phyloP scores from a whole-genome alignment of 2,329 filamentous ascomycete genomes.

The Fusarium irregulare region DNA sequence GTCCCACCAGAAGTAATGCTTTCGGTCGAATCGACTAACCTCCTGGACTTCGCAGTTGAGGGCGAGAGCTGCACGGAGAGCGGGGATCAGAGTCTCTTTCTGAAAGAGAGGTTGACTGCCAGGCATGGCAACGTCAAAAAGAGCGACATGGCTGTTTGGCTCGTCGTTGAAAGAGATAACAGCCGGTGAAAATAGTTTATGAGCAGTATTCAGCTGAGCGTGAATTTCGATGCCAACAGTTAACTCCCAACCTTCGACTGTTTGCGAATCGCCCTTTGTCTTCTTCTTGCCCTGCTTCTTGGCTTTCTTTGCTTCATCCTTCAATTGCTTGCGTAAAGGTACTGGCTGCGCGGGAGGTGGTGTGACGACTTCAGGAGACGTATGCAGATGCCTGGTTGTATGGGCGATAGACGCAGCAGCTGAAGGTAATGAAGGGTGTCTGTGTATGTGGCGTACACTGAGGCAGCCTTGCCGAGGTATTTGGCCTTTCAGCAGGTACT shows the following conservation, averaged over 20 bases:
- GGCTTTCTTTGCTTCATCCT: conserved; percentile 75
- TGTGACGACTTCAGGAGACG: conserved; percentile 43
- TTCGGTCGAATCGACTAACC: conserved; percentile 88
- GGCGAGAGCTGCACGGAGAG: conserved; percentile 88
- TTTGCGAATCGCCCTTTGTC: conserved; percentile 60
- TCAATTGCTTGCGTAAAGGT: conserved; percentile 77
- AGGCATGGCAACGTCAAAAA: conserved; percentile 90
- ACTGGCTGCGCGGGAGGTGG: conserved; percentile 45
- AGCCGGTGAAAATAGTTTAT: conserved; percentile 88
- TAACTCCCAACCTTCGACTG: conserved; percentile 82
- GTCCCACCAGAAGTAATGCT: conserved; percentile 99
- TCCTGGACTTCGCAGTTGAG: conserved; percentile 82
- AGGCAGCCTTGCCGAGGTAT: conserved; percentile 58
- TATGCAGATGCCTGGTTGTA: conserved; percentile 48
- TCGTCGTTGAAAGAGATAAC: conserved; percentile 71
- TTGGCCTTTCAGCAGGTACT: conserved; percentile 61
- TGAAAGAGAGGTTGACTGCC: conserved; percentile 91
- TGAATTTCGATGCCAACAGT: conserved; percentile 98
- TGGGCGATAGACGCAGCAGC: conserved; percentile 15
- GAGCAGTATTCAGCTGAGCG: conserved; percentile 88
- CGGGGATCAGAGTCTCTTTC: conserved; percentile 83
- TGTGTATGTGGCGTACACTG: conserved; percentile 22
- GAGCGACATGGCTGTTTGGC: conserved; percentile 87
- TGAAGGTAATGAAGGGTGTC: conserved; percentile 29
- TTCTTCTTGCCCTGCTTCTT: conserved; percentile 71